These are phyloP conservation scores for Allium cepa DNA, from an alignment of 106 monocot species.

Conservation along the genomic window DNA sequence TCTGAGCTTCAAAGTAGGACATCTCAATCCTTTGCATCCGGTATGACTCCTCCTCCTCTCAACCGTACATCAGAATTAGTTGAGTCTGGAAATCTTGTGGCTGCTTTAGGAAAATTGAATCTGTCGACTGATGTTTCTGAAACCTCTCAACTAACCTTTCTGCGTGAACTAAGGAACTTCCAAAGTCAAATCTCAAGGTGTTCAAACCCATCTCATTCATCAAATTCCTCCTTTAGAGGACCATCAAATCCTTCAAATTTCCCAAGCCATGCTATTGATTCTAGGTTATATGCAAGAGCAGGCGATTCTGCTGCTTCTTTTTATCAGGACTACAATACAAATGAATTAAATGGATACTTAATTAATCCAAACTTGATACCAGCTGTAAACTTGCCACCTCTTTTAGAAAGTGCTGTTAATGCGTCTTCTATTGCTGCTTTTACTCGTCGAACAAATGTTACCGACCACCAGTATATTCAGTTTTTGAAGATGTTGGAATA, in stretches of 20 bases:
- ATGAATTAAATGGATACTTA: slow-evolving; percentile 28
- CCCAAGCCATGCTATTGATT: slow-evolving; percentile 12
- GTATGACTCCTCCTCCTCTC: slow-evolving; percentile 36
- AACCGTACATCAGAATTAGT: slow-evolving; percentile 16
- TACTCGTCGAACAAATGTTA: slow-evolving; percentile 30
- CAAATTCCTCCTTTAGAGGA: no score
- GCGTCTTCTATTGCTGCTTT: slow-evolving; percentile 36
- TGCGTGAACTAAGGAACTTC: slow-evolving; percentile 17
- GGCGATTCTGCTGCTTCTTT: slow-evolving; percentile 33
- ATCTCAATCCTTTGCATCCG: slow-evolving; percentile 66
- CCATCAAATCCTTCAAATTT: neutral
- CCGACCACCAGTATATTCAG: slow-evolving; percentile 52
- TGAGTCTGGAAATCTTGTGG: slow-evolving; percentile 54
- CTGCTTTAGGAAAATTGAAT: slow-evolving; percentile 53
- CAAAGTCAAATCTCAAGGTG: slow-evolving; percentile 5
- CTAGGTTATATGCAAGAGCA: slow-evolving; percentile 40
- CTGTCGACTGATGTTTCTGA: slow-evolving; percentile 23
- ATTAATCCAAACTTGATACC: slow-evolving; percentile 7
- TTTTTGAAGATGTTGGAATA: slow-evolving; percentile 56
- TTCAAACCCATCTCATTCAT: no score
- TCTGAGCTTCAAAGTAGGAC: slow-evolving; percentile 20
- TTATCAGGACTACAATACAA: slow-evolving; percentile 30
- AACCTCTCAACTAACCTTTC: neutral
- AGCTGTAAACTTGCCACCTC: slow-evolving; percentile 29
- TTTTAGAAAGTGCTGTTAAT: slow-evolving; percentile 34